These are phyloP conservation scores for Camellia lanceoleosa DNA, from an alignment of 148 eudicot species.

Conservation along the genomic window DNA sequence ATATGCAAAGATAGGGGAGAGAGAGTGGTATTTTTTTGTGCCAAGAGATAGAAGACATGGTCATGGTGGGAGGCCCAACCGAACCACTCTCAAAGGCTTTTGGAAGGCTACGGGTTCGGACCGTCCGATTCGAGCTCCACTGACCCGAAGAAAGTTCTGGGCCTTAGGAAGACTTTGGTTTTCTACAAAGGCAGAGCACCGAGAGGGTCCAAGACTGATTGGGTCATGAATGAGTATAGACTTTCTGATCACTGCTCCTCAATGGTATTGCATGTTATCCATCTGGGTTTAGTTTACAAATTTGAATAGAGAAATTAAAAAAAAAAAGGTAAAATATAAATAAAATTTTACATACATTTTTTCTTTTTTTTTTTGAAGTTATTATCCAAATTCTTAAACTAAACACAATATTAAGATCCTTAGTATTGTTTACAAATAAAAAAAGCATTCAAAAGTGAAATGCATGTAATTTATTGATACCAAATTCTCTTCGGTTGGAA, in stretches of 20 bases:
- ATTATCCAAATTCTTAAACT: too few species aligned
- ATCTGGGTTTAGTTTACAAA: too few species aligned
- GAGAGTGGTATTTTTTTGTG: constrained; percentile 13
- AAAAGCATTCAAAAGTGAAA: too few species aligned
- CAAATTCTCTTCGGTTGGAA: too few species aligned
- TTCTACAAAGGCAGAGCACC: constrained; percentile 4
- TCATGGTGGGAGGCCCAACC: not conserved
- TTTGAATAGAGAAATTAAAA: too few species aligned
- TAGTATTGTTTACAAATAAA: too few species aligned
- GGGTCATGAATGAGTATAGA: constrained; percentile 13
- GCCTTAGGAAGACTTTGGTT: constrained; percentile 1
- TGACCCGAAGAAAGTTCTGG: not conserved
- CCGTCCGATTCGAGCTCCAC: not conserved
- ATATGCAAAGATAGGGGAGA: constrained; percentile 5
- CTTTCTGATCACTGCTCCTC: not conserved
- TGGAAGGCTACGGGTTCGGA: constrained; percentile 5
- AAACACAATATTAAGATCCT: too few species aligned
- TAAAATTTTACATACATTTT: too few species aligned
- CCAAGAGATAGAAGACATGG: constrained; percentile 8
- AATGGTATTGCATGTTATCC: too few species aligned
- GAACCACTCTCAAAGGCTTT: not conserved
- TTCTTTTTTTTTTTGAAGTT: too few species aligned
- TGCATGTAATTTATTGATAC: too few species aligned
- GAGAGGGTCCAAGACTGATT: not conserved
- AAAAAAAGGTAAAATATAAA: too few species aligned